phyloP scores from a whole-genome alignment of 2,329 filamentous ascomycete genomes.

The Phaeophleospora eucalypticola region DNA sequence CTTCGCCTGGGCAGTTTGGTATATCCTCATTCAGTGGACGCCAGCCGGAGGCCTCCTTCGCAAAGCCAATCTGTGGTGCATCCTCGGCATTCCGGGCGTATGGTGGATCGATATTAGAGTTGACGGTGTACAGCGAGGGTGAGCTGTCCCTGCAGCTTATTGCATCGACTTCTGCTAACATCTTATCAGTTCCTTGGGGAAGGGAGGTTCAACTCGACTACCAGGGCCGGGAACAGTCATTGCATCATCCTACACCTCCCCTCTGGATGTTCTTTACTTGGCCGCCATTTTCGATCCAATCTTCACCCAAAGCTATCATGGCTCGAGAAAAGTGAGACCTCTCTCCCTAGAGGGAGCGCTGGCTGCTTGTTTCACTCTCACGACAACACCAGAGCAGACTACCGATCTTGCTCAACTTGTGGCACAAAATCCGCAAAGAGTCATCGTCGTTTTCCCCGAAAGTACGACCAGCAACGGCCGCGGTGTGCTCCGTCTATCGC shows the following conservation, averaged over 20 bases:
- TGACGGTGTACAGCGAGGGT: conserved; percentile 91
- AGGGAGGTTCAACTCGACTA: conserved; percentile 61
- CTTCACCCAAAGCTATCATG: conserved; percentile 80
- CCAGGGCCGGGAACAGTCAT: conserved; percentile 79
- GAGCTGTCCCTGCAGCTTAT: conserved; percentile 25
- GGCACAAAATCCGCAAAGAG: conserved; percentile 64
- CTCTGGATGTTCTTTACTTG: conserved; percentile 88
- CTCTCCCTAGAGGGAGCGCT: conserved; percentile 76
- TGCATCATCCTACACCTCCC: conserved; percentile 85
- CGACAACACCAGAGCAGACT: conserved; percentile 22
- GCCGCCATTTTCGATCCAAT: conserved; percentile 94
- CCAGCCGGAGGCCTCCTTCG: conserved; percentile 65
- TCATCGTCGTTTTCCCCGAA: conserved; percentile 87
- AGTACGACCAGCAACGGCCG: conserved; percentile 91
- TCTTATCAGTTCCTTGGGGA: conserved; percentile 59
- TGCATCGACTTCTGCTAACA: conserved; percentile 6
- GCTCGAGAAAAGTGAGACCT: conserved; percentile 61
- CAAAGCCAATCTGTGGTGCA: conserved; percentile 81
- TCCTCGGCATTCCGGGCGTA: conserved; percentile 83
- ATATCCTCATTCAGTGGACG: conserved; percentile 59
- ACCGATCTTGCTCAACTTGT: conserved; percentile 50
- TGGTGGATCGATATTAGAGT: conserved; percentile 99
- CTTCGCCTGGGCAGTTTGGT: conserved; percentile 45
- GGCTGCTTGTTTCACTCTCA: conserved; percentile 47
- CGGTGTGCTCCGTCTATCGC: conserved; percentile 79